phyloP scores from a whole-genome alignment of 192 early-diverging fungal genomes.

The Anaeromyces robustus region DNA sequence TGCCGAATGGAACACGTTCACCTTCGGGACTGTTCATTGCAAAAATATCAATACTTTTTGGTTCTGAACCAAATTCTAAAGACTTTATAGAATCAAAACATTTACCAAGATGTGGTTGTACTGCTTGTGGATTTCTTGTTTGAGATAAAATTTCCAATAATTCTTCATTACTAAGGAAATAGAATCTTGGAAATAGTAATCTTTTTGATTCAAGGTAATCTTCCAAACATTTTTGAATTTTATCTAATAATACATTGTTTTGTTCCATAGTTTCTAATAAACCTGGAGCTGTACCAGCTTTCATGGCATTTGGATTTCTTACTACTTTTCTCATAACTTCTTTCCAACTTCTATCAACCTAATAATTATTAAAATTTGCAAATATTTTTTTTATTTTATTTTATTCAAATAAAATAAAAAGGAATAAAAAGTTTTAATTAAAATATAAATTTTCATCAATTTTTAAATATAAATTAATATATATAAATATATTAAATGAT shows the following conservation, averaged over 20 bases:
- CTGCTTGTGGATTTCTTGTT: conserved; percentile 43
- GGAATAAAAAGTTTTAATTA: too few relatives aligned
- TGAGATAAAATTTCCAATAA: conserved; percentile 45
- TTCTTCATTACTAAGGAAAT: conserved; percentile 48
- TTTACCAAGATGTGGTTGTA: conserved; percentile 42
- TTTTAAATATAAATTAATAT: conserved; percentile 20
- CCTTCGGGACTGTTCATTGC: conserved; percentile 43
- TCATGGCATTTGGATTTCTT: conserved; percentile 49
- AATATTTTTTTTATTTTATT: too few relatives aligned
- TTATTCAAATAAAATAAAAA: too few relatives aligned
- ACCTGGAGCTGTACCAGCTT: conserved; percentile 35
- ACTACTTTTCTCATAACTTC: conserved; percentile 36
- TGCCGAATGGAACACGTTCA: conserved; percentile 32
- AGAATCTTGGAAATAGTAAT: conserved; percentile 42
- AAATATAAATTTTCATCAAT: too few relatives aligned
- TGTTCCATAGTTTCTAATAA: conserved; percentile 39
- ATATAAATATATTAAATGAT: too few relatives aligned
- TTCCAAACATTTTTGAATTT: conserved; percentile 48
- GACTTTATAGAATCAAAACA: conserved; percentile 48
- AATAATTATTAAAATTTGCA: too few relatives aligned
- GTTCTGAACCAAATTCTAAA: conserved; percentile 33
- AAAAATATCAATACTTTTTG: conserved; percentile 38
- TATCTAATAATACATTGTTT: conserved; percentile 36
- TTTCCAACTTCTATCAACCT: conserved; percentile 45
- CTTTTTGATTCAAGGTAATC: conserved; percentile 44